These are phyloP conservation scores for Brassica cretica DNA, from an alignment of 345 rosid genomes.

Conservation along the genomic window DNA sequence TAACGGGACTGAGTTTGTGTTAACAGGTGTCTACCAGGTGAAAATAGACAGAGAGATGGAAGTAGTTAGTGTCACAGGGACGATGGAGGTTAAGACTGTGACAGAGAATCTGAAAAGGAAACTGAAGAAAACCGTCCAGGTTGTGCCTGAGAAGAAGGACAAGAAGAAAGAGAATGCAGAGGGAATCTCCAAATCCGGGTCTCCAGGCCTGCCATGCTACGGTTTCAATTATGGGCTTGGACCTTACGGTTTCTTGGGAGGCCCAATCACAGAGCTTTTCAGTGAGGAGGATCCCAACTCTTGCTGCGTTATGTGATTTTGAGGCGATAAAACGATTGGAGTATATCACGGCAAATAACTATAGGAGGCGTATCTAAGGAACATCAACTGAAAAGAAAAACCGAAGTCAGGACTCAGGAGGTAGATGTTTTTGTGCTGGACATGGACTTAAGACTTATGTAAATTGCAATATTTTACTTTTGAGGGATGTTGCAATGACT, in stretches of 20 bases:
- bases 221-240: constrained; percentile 6
- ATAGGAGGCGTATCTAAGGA: constrained; percentile 1
- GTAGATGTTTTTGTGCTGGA: background rate
- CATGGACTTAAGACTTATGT: background rate
- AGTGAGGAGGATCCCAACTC: constrained; percentile 22
- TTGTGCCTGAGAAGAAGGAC: constrained; percentile 66
- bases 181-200: constrained; percentile 20
- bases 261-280: constrained; percentile 23
- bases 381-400: background rate
- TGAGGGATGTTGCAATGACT: background rate
- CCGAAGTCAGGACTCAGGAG: background rate
- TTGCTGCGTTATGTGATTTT: constrained; percentile 33
- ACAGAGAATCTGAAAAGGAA: constrained; percentile 49
- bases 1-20: background rate
- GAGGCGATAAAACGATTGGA: background rate
- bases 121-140: constrained; percentile 57
- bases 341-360: background rate
- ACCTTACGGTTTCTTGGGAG: constrained; percentile 20
- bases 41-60: constrained; percentile 61
- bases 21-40: constrained; percentile 56
- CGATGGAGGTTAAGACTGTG: constrained; percentile 65
- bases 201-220: constrained; percentile 16
- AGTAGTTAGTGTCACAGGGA: constrained; percentile 65
- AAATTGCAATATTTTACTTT: background rate
- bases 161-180: constrained; percentile 38